These are phyloP conservation scores for Xylaria bambusicola DNA, from an alignment of 495 filamentous ascomycete species.

Conservation along the genomic window DNA sequence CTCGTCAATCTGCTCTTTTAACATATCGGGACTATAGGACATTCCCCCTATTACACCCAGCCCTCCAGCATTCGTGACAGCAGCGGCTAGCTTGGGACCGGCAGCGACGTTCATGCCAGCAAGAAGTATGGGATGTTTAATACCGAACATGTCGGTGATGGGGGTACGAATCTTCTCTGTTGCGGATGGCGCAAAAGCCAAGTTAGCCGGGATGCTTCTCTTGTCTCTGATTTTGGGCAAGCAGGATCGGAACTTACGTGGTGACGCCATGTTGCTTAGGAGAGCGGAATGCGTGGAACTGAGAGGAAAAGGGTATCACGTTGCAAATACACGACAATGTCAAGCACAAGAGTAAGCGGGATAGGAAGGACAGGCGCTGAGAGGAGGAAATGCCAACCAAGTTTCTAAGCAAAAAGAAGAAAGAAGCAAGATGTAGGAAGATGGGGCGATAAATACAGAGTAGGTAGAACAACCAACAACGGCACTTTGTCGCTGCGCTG, in stretches of 20 bases:
- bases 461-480: no score
- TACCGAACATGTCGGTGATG: conserved; percentile 91
- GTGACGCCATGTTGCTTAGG: conserved; percentile 68
- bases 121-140: conserved; percentile 93
- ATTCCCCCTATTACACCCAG: conserved; percentile 96
- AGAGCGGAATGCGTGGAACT: background rate
- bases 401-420: no score
- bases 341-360: background rate
- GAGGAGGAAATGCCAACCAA: background rate
- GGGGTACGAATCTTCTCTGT: conserved; percentile 85
- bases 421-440: no score
- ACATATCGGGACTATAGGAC: conserved; percentile 96
- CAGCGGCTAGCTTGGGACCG: conserved; percentile 93
- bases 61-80: conserved; percentile 95
- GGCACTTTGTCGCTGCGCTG: no score
- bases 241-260: conserved; percentile 59
- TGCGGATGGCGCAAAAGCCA: conserved; percentile 29
- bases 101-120: conserved; percentile 99
- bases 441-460: no score
- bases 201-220: conserved; percentile 24
- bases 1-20: conserved; percentile 90
- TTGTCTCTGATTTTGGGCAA: background rate
- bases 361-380: background rate
- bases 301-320: background rate
- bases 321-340: background rate